These are phyloP conservation scores for Xanthoconium separans DNA, from an alignment of 1,284 basidiomycete genomes.

Conservation along the genomic window DNA sequence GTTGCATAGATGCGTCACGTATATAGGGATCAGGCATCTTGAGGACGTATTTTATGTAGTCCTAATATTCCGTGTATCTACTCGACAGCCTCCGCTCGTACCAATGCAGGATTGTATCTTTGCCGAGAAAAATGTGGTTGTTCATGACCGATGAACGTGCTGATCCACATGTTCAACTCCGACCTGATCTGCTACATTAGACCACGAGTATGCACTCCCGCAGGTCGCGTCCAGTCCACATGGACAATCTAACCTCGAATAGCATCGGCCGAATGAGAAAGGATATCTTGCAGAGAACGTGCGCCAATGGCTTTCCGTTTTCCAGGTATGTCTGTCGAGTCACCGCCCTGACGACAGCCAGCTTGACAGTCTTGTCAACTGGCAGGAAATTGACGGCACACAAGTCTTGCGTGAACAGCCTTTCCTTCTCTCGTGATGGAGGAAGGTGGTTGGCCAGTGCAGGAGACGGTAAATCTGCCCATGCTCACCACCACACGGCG, in stretches of 20 bases:
- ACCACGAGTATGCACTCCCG: slow-evolving; percentile 13
- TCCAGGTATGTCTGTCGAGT: slow-evolving; percentile 28
- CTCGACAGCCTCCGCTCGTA: slow-evolving; percentile 13
- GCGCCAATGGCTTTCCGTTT: slow-evolving; percentile 31
- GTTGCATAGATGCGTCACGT: slow-evolving; percentile 31
- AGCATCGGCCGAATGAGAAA: slow-evolving; percentile 22
- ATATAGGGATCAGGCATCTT: slow-evolving; percentile 38
- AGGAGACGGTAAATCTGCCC: slow-evolving; percentile 60
- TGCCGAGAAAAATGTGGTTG: background rate
- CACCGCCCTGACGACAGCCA: background rate
- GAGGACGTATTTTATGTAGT: slow-evolving; percentile 38
- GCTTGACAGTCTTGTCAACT: background rate
- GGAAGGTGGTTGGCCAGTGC: slow-evolving; percentile 74
- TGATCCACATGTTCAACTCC: slow-evolving; percentile 15
- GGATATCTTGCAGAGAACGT: slow-evolving; percentile 19
- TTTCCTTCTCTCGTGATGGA: slow-evolving; percentile 59
- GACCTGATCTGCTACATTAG: slow-evolving; percentile 1
- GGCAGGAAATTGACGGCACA: slow-evolving; percentile 59
- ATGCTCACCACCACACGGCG: background rate
- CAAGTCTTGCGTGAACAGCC: slow-evolving; percentile 69
- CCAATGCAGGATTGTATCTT: slow-evolving; percentile 19
- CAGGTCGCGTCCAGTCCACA: slow-evolving; percentile 15
- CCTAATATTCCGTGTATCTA: slow-evolving; percentile 35
- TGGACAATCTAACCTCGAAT: slow-evolving; percentile 26
- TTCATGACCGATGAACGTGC: background rate